Evolutionary conservation across 495 filamentous ascomycete genomes (phyloP).

Genomic region (Articulospora tetracladia): DNA sequence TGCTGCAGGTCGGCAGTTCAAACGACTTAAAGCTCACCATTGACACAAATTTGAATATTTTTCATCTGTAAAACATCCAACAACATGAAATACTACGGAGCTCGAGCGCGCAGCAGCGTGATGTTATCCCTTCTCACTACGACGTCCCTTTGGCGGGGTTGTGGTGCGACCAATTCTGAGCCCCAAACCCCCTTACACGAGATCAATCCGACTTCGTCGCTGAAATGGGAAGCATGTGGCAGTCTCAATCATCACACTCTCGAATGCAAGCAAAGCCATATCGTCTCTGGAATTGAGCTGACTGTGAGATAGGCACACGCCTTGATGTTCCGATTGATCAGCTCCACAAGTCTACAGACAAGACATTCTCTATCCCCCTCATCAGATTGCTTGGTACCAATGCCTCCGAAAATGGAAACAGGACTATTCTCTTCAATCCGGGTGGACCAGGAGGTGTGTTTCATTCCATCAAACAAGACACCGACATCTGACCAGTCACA

Average conservation of each 20-base stretch:
- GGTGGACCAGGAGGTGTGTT: conserved; percentile 35
- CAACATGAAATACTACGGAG: no score
- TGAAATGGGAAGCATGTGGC: conserved; percentile 1
- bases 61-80: no score
- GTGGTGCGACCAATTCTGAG: no score
- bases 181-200: no score
- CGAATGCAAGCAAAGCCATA: background rate
- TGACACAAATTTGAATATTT: no score
- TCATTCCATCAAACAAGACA: background rate
- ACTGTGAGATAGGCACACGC: background rate
- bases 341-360: conserved; percentile 32
- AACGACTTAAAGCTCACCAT: no score
- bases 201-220: no score
- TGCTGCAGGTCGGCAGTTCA: no score
- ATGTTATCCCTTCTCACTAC: no score
- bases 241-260: background rate
- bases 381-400: conserved; percentile 35
- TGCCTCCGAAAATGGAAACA: conserved; percentile 24
- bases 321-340: conserved; percentile 43
- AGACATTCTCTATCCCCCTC: conserved; percentile 39
- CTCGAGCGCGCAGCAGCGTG: no score
- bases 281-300: background rate
- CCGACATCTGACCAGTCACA: background rate
- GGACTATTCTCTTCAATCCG: conserved; percentile 41
- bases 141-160: no score